phyloP scores from a whole-genome alignment of 257 asterid genomes.

The Nicotiana paniculata region DNA sequence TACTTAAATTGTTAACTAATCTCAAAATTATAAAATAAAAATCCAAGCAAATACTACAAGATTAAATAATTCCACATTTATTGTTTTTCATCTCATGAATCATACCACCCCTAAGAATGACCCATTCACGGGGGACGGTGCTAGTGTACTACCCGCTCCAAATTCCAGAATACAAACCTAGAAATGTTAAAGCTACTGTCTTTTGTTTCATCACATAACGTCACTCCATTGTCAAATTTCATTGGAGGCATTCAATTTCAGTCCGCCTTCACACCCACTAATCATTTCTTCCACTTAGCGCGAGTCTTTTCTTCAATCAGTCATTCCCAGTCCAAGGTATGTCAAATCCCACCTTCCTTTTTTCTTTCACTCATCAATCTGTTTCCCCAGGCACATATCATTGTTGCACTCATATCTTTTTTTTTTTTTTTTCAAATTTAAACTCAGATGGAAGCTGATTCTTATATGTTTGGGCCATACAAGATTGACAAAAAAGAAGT shows the following conservation, averaged over 20 bases:
- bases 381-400: background rate
- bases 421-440: background rate
- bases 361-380: background rate
- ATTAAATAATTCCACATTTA: no score
- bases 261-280: background rate
- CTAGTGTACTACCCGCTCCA: no score
- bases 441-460: conserved; percentile 52
- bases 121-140: no score
- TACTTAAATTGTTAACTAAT: no score
- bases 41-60: no score
- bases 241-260: background rate
- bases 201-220: conserved; percentile 10
- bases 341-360: background rate
- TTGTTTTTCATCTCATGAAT: no score
- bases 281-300: background rate
- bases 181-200: conserved; percentile 31
- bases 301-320: background rate
- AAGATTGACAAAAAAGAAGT: conserved; percentile 59
- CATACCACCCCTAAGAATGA: no score
- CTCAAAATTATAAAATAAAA: no score
- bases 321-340: conserved; percentile 6
- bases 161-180: no score
- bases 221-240: conserved; percentile 10
- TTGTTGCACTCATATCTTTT: background rate
- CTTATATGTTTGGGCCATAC: conserved; percentile 63